Evolutionary conservation across 768 basidiomycete species (phyloP), one percentile per base, ranked within the genome.

Genomic region (Nevesoporus exiguus): DNA sequence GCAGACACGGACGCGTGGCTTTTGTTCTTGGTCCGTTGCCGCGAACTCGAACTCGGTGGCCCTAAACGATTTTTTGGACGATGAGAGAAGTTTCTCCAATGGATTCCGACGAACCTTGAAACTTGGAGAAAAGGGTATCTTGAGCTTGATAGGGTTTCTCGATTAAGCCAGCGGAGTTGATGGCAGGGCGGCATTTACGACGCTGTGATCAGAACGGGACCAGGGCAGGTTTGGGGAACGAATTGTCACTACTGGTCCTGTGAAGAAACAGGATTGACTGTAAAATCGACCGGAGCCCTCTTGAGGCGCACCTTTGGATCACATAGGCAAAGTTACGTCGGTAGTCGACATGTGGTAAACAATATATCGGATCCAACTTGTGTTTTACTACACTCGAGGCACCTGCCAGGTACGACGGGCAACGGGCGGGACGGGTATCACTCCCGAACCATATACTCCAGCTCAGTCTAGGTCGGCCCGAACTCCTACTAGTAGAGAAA

Each of bases 121-220:
- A 80, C 68, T 96, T 95, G 79, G 97, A 91, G 73, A 97, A 93
- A 10, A 97, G 78, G 0, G 86, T 86, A 64, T 94, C 91, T 57
- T 78, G 73, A n/a, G 83, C 83, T 3, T 86, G 86, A 65, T 86
- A 90, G 42, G 81, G 76, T 49, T 66, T 69, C 53, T 81, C 79
- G 43, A 83, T 71, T 51, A 87, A 64, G 24, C 89, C 88, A 21
- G 79, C 83, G 11, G 70, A 63, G 66, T 92, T 87, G 66, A 90
- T 84, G 9, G 90, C 90, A 31, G 77, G n/a, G n/a, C n/a, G n/a
- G n/a, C n/a, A n/a, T n/a, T n/a, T n/a, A n/a, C n/a, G n/a, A n/a
- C n/a, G n/a, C n/a, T n/a, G n/a, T n/a, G n/a, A n/a, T n/a, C n/a
- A n/a, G n/a, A n/a, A n/a, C n/a, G n/a, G n/a, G n/a, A n/a, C n/a